Base-by-base conservation (phyloP, 2,329 filamentous ascomycete species). In the Amauroascus verrucosus region DNA sequence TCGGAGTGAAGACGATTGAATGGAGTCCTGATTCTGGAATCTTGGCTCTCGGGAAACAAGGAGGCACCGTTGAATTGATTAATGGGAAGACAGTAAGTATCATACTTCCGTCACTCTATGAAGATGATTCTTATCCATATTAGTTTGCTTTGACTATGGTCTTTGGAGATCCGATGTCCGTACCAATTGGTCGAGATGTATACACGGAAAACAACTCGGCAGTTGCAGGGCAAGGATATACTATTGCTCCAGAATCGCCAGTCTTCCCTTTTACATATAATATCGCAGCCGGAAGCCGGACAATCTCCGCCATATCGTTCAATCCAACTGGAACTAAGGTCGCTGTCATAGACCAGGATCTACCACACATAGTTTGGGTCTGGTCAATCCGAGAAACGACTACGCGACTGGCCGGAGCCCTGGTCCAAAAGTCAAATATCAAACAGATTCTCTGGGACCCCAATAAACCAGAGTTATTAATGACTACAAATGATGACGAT, bases 1-100 rank as follows among this genome's bases (percentile, higher is more conserved):
- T 79, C 18, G 77, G 77, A 0, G 70, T 79, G 30, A 77, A 71
- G 61, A 71, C 67, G 4, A 67, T 80, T 37, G 75, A 78, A 66
- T 80, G 77, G 77, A 69, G 72, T 28, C 72, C 76, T 16, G 64
- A 68, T n/a, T 71, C 72, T 20, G 66, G 73, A 18, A 66, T 67
- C 54, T 62, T 80, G 18, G 74, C 74, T 1, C 64, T 80, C 35
- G 75, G 75, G 1, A 77, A 76, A 38, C 72, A 73, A 57, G 75
- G 78, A 60, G 69, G 72, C 1, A 70, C 71, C 37, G 70, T 79
- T 18, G 72, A 76, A 32, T 64, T 80, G 16, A 64, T 76, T 6
- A 67, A 64, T 47, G 71, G 65, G 40, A 69, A 65, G 35, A 76
- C 72, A 18, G 71, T 73, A 60, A 52, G 66, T 53, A 43, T 5